Conservation (phyloP, 176 grass and related monocot species). For the Phyllostachys edulis region DNA sequence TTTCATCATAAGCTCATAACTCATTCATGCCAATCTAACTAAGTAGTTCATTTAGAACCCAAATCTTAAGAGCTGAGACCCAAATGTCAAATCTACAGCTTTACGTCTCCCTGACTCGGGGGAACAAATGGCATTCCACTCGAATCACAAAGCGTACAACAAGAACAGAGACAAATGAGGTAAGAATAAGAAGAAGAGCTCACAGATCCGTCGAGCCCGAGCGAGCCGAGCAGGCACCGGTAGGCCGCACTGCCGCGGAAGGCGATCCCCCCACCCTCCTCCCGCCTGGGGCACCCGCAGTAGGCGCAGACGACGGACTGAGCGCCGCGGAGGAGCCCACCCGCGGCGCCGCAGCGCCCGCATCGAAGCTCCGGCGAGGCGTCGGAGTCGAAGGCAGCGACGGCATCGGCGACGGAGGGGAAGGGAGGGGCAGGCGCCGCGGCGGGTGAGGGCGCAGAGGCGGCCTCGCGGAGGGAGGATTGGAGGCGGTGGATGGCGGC, state of each 20-base stretch:
- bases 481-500: constrained; percentile 62
- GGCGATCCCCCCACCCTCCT: constrained; percentile 42
- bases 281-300: constrained; percentile 51
- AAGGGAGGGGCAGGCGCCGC: constrained; percentile 7
- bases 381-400: constrained; percentile 42
- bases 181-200: constrained; percentile 18
- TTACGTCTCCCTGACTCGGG: not conserved
- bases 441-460: not conserved
- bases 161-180: not conserved
- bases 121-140: not conserved
- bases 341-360: constrained; percentile 44
- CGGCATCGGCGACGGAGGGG: constrained; percentile 47
- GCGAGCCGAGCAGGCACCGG: constrained; percentile 56
- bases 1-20: not conserved
- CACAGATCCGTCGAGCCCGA: constrained; percentile 75
- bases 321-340: constrained; percentile 50
- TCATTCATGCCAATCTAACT: not conserved
- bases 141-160: not conserved
- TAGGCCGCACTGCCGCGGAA: constrained; percentile 44
- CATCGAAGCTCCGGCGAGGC: constrained; percentile 38
- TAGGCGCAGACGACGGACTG: constrained; percentile 49
- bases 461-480: constrained; percentile 43
- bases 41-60: not conserved
- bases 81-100: not conserved
- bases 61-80: not conserved